Conservation (phyloP, 2,329 filamentous ascomycete genomes). For the Colletotrichum filicis region DNA sequence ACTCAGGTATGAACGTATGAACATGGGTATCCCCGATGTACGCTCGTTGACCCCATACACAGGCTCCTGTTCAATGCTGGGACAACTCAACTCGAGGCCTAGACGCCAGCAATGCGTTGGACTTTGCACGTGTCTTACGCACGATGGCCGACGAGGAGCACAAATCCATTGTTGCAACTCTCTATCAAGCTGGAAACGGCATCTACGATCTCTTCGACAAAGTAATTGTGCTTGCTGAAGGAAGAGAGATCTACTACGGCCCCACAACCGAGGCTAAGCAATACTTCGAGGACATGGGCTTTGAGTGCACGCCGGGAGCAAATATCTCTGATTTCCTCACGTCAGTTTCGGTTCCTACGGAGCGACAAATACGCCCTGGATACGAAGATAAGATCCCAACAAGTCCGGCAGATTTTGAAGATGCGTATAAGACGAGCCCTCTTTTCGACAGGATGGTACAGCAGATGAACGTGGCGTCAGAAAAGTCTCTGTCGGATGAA, state of each 20-base stretch:
- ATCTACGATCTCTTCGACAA: slow-evolving; percentile 82
- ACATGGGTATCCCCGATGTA: neutral
- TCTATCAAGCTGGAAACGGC: slow-evolving; percentile 77
- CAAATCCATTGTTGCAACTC: slow-evolving; percentile 71
- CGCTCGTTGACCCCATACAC: slow-evolving; percentile 49
- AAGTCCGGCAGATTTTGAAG: slow-evolving; percentile 73
- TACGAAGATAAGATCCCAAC: slow-evolving; percentile 75
- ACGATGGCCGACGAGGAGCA: slow-evolving; percentile 75
- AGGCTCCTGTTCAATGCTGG: slow-evolving; percentile 68
- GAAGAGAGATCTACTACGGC: slow-evolving; percentile 81
- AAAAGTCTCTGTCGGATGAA: neutral
- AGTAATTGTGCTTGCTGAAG: slow-evolving; percentile 78
- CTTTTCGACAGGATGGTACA: slow-evolving; percentile 51
- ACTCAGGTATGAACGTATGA: neutral
- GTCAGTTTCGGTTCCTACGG: slow-evolving; percentile 77
- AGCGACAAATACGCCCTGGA: slow-evolving; percentile 74
- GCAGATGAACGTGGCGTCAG: slow-evolving; percentile 45
- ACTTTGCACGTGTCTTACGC: slow-evolving; percentile 73
- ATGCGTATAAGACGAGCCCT: slow-evolving; percentile 43
- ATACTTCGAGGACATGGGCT: slow-evolving; percentile 77
- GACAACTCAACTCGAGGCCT: slow-evolving; percentile 80
- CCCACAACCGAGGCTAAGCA: slow-evolving; percentile 65
- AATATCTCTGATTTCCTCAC: slow-evolving; percentile 78
- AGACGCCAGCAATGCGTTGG: slow-evolving; percentile 78
- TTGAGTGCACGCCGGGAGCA: slow-evolving; percentile 72